Conservation (phyloP, 2,329 filamentous ascomycete genomes). For the Apiospora aurea region DNA sequence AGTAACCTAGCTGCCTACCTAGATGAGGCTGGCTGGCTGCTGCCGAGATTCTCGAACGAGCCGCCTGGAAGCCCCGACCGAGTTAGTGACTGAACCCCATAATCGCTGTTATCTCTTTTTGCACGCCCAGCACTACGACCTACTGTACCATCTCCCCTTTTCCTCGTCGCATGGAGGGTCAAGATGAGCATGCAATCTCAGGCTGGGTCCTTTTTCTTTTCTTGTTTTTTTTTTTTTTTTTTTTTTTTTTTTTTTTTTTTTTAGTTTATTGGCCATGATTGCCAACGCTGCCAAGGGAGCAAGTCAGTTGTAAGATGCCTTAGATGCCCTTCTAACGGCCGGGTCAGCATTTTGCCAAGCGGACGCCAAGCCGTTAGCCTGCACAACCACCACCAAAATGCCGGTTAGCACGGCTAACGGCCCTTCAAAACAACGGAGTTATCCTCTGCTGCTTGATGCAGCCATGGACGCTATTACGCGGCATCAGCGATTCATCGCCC, state of each 20-base stretch:
- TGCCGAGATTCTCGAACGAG: no score
- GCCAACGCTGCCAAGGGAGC: not conserved
- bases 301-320: no score
- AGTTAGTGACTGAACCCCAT: no score
- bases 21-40: no score
- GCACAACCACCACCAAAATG: slow-evolving; percentile 14
- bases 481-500: not conserved
- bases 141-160: not conserved
- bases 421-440: not conserved
- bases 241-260: not conserved
- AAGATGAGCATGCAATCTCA: not conserved
- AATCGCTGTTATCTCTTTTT: no score
- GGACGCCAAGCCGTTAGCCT: not conserved
- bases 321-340: not conserved
- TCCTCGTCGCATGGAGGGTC: not conserved
- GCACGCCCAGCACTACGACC: not conserved
- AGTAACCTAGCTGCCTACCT: not conserved
- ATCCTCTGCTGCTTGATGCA: not conserved
- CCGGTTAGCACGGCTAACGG: slow-evolving; percentile 15
- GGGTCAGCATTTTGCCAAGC: slow-evolving; percentile 1
- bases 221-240: not conserved
- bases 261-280: not conserved
- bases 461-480: slow-evolving; percentile 13
- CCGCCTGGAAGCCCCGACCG: no score
- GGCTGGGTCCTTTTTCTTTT: not conserved